phyloP scores from a whole-genome alignment of 2,329 filamentous ascomycete genomes.

The Thelonectria rubi region DNA sequence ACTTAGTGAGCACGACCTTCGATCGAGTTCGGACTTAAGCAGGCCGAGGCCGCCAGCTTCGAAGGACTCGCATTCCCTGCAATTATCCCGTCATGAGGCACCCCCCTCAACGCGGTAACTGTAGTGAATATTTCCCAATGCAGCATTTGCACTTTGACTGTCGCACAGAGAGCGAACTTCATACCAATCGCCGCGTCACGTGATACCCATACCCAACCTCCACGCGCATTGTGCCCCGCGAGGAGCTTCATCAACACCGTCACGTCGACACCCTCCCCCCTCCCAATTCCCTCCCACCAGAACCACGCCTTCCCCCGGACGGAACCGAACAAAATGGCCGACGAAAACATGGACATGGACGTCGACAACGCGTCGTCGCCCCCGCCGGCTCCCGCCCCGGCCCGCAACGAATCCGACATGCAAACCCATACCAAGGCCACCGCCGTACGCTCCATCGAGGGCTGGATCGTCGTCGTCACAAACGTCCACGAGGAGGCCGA shows the following conservation, averaged over 20 bases:
- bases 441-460: constrained; percentile 86
- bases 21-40: constrained; percentile 8
- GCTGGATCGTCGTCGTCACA: constrained; percentile 87
- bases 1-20: neutral
- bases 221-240: constrained; percentile 13
- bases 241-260: constrained; percentile 14
- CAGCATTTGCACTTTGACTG: constrained; percentile 7
- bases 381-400: constrained; percentile 53
- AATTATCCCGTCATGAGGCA: constrained; percentile 2
- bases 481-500: constrained; percentile 89
- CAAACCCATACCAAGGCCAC: constrained; percentile 78
- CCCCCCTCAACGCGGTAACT: neutral
- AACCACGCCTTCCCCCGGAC: neutral
- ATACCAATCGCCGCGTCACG: constrained; percentile 13
- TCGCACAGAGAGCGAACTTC: neutral
- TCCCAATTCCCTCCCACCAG: too few species aligned
- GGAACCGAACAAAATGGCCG: constrained; percentile 54
- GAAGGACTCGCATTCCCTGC: neutral
- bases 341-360: constrained; percentile 66
- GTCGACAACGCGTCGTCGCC: constrained; percentile 54
- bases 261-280: neutral
- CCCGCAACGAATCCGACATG: constrained; percentile 69
- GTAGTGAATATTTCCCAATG: neutral
- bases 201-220: constrained; percentile 12
- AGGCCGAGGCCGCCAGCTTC: constrained; percentile 2